Base-by-base conservation (phyloP, 129 eudicot genomes). In the Tagetes erecta region DNA sequence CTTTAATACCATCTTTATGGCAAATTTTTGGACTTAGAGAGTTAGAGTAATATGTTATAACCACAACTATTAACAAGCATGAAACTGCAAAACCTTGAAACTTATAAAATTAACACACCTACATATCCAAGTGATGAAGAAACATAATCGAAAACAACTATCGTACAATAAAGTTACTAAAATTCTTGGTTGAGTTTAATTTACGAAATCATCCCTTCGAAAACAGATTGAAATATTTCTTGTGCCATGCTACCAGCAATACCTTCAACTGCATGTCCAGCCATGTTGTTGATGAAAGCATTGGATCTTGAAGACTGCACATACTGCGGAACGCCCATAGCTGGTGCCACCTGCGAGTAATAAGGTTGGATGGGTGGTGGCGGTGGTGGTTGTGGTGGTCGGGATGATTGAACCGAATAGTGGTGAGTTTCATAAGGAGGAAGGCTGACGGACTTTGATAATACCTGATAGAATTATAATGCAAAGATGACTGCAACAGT, bases 261-360 rank as follows among this genome's bases (percentile, higher is more conserved):
- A 12, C 85, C 85, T 44, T 81, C 75, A 55, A 81, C 71, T 8
- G 67, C 78, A 66, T 71, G 78, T 20, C 82, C 85, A 55, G 63
- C 81, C 38, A 81, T 12, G 58, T 72, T 65, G 41, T 53, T 71
- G 13, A 45, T 3, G 5, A 70, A 36, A 65, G 50, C 44, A 30
- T 63, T 11, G 8, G 67, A 56, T 55, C 64, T 62, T 64, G 81
- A 31, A 34, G 67, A 3, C 42, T 42, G 77, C 36, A n/a, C 73
- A 9, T 55, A 56, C 30, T 55, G 78, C 0, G 84, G 69, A 75
- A 52, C 64, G 1, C 73, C 81, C 73, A 69, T 41, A 14, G 67
- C 8, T 20, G 73, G 55, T 50, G 59, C n/a, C 36, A 12, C 41
- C 34, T 39, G 72, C 30, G 67, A 49, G 77, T 69, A 42, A 27